Conservation (phyloP, 1,139 yeast species). For the Debaryomyces fabryi region DNA sequence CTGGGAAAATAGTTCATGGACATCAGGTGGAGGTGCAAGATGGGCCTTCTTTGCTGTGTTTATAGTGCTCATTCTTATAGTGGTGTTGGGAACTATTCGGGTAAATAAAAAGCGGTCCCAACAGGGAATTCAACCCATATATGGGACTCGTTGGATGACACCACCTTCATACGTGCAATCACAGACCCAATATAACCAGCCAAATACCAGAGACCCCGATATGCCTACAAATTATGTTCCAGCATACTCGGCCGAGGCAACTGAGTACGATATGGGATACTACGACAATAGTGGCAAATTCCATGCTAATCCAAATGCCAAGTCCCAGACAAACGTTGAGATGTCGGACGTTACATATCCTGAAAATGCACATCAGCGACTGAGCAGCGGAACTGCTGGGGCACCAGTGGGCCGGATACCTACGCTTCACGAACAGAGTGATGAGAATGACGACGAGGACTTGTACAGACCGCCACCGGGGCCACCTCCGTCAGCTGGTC, state of each 20-base stretch:
- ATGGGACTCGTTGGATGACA: conserved; percentile 89
- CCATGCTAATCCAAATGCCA: conserved; percentile 39
- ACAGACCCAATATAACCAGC: conserved; percentile 59
- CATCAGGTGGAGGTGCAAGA: conserved; percentile 42
- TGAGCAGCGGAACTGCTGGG: conserved; percentile 17
- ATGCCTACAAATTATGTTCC: conserved; percentile 56
- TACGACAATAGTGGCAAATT: conserved; percentile 71
- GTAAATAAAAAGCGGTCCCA: conserved; percentile 62
- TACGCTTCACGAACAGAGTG: conserved; percentile 10
- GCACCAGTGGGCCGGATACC: conserved; percentile 14
- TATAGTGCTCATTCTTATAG: conserved; percentile 48
- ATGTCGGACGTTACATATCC: conserved; percentile 18
- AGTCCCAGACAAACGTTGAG: conserved; percentile 17
- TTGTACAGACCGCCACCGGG: conserved; percentile 14
- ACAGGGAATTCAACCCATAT: conserved; percentile 68
- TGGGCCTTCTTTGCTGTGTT: conserved; percentile 63
- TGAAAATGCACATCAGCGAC: conserved; percentile 23
- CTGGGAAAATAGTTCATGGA: conserved; percentile 23
- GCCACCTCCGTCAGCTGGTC: conserved; percentile 1
- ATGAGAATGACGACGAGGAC: conserved; percentile 10
- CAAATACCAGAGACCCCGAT: conserved; percentile 34
- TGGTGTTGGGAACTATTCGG: conserved; percentile 54
- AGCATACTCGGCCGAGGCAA: conserved; percentile 63
- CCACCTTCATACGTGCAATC: conserved; percentile 86
- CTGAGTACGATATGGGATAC: conserved; percentile 76